Evolutionary conservation across 441 rosid species (phyloP).

Genomic region (Hura crepitans): DNA sequence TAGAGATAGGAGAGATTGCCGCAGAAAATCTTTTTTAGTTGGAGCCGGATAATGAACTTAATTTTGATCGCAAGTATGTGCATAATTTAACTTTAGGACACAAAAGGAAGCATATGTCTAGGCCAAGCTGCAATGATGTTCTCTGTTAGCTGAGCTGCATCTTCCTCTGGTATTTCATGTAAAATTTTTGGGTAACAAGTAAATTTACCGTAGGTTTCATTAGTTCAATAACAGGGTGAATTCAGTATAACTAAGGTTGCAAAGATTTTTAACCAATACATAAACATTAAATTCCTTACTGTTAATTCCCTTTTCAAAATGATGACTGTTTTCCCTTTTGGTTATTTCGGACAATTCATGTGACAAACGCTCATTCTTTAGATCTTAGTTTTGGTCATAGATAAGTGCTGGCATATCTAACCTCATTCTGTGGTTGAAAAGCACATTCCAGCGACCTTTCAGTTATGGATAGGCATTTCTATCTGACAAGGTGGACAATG

Average conservation of each 20-base stretch:
- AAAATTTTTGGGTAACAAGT: neutral
- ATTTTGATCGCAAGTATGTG: constrained; percentile 33
- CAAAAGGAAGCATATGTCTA: neutral
- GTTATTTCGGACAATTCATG: too few relatives aligned
- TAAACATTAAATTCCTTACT: neutral
- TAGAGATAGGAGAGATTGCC: constrained; percentile 63
- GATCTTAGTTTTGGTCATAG: too few relatives aligned
- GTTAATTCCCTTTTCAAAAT: neutral
- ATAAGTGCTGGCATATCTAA: neutral
- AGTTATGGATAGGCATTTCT: neutral
- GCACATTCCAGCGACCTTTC: neutral
- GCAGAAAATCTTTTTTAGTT: constrained; percentile 67
- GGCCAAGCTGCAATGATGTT: neutral
- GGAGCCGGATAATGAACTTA: constrained; percentile 87
- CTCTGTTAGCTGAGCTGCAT: neutral
- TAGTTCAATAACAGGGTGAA: neutral
- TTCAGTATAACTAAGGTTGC: neutral
- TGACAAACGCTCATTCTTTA: too few relatives aligned
- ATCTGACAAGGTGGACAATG: too few relatives aligned
- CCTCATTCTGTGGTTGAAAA: neutral
- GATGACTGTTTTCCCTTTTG: too few relatives aligned
- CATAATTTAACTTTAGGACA: neutral
- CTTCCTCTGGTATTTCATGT: neutral
- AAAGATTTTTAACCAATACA: neutral
- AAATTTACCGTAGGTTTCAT: neutral